Base-by-base conservation (phyloP, 768 basidiomycete genomes). In the Pleurotus tuoliensis region DNA sequence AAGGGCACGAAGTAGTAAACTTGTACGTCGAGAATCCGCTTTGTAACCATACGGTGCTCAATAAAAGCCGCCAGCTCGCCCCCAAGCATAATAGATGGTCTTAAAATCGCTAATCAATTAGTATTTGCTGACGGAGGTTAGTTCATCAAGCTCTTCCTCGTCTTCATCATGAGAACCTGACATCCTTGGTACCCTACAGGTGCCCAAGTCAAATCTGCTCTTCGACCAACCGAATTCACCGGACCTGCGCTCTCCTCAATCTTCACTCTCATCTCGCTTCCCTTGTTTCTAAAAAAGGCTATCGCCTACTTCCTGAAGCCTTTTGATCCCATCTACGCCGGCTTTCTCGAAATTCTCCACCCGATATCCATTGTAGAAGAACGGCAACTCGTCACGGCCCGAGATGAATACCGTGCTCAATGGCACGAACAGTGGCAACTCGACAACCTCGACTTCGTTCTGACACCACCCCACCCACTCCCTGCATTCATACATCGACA, bases 1-100 rank as follows among this genome's bases (percentile, higher is more conserved):
- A 84, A 52, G 87, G 85, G 2, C 85, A 88, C 58, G 81, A 86
- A 67, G 75, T 88, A 22, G 80, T 84, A 11, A 72, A 81, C 41
- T 79, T 88, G 87, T 86, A 65, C 34, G 80, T 71, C 20, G 30
- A 34, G 6, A 9, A 11, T 34, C 4, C 30, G 24, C 9, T 11
- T 34, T 34, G 11, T 34, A 1, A 34, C 30, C 8, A 1, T 34
- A 11, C 4, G 30, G 30, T 11, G 11, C 30, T 34, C 30, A 34
- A 34, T 11, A 9, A 8, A 34, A 9, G 30, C 7, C 30, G 9
- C 30, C 11, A 72, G 67, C 59, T 60, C 62, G 7, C 77, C 83
- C 24, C 83, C 84, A n/a, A 66, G 75, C 49, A 72, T 83, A 22
- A 60, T 69, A n/a, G 72, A 77, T 45, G 78, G 82, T n/a, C 65